Evolutionary conservation across 2,329 filamentous ascomycete species (phyloP), one percentile per base, ranked within the genome.

Genomic region (Fusarium chaquense): DNA sequence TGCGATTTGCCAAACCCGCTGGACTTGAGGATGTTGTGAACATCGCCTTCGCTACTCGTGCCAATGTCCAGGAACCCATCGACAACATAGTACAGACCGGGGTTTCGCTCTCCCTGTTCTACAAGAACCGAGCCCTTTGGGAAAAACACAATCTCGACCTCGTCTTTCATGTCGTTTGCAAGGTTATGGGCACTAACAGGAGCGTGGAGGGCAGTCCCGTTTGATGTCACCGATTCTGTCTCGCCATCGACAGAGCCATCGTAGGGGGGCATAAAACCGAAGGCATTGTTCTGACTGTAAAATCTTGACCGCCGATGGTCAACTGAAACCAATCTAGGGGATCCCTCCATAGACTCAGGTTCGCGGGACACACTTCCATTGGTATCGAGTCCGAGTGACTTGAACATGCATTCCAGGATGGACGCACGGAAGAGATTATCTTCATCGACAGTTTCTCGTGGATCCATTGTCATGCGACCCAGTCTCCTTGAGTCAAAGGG

Each of bases 91-190:
- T 99, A 99, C 1, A 99, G 79, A 0, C 96, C 96, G 0, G 96
- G 96, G 73, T 97, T 97, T n/a, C 96, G 88, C 78, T 99, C 96
- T 12, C 96, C 95, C 81, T 98, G 94, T 76, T 99, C 96, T 0
- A 99, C 94, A 18, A 99, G 85, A 1, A 99, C 92, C 3, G 96
- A 95, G 4, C 93, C 94, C 78, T 98, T 93, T 0, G 94, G 95
- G 71, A 99, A 99, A 81, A 93, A 98, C 8, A 99, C 96, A 70
- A 99, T 98, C 76, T 99, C 96, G 4, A 98, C 89, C 55, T 99
- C 96, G 67, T 97, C 91, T 68, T 91, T 91, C 81, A 98, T 87
- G 65, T 98, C 95, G 62, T 93, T 89, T 6, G 89, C 87, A 7
- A 95, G 81, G 5, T 84, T 81, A 56, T 93, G 85, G 0, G 90